A percentile compares a stretch with the other conserved stretches of the same genome.
These are phyloP conservation scores for Bruguiera gymnorhiza DNA, from an alignment of 345 rosid species.

Conservation along the genomic window DNA sequence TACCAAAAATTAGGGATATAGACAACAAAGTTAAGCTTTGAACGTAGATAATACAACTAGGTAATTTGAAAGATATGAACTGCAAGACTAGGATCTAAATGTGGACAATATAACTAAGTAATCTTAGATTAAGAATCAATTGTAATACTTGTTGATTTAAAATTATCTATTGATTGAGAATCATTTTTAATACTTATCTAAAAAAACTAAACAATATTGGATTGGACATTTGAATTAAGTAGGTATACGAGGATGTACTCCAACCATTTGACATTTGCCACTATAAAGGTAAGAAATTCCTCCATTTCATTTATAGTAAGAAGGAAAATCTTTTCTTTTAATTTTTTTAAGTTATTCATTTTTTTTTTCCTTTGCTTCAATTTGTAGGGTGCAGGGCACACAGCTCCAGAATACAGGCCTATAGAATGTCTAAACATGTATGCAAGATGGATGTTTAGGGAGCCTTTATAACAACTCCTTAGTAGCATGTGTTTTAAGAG, in stretches of 20 bases:
- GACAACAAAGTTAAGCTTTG: no score
- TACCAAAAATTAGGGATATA: no score
- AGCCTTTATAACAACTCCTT: not conserved
- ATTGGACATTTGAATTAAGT: conserved; percentile 5
- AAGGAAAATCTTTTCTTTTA: not conserved
- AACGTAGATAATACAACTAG: no score
- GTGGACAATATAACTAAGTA: no score
- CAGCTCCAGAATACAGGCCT: not conserved
- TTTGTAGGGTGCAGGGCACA: not conserved
- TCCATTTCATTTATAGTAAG: not conserved
- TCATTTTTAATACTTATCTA: no score
- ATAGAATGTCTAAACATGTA: not conserved
- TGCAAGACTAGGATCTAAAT: no score
- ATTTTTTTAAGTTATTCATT: not conserved
- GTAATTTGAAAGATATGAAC: no score
- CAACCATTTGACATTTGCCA: conserved; percentile 62
- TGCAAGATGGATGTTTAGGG: not conserved
- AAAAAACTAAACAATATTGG: not conserved
- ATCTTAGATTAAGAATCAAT: no score
- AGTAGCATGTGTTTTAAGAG: no score
- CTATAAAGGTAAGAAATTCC: conserved; percentile 43
- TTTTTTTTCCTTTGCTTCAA: not conserved
- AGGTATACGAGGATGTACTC: conserved; percentile 59
- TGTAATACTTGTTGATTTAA: no score
- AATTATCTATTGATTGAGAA: no score